Evolutionary conservation across 1,139 yeast genomes (phyloP).

Genomic region (Pichia sp.): DNA sequence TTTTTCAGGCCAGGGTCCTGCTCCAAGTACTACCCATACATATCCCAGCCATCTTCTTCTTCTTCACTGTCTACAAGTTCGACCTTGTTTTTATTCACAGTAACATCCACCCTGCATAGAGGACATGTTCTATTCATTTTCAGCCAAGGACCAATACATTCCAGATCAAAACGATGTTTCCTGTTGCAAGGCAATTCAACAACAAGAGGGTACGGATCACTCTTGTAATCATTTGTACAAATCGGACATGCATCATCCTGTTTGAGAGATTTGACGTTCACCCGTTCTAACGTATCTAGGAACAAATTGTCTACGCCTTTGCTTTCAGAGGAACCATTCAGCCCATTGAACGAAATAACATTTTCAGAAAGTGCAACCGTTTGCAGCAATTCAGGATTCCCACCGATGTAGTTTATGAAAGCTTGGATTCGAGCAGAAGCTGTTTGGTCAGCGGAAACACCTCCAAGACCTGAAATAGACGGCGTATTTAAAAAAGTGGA

Average conservation of each 20-base stretch:
- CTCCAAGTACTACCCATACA: constrained; percentile 19
- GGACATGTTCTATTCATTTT: constrained; percentile 79
- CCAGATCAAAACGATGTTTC: constrained; percentile 75
- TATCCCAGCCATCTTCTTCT: constrained; percentile 46
- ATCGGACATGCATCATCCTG: constrained; percentile 69
- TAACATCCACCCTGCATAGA: constrained; percentile 68
- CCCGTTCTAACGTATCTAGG: constrained; percentile 69
- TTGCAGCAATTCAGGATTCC: constrained; percentile 8
- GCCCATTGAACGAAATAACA: background rate
- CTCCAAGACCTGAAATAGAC: background rate
- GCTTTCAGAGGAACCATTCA: background rate
- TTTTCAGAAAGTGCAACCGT: background rate
- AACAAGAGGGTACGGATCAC: constrained; percentile 72
- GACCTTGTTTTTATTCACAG: constrained; percentile 25
- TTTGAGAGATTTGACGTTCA: constrained; percentile 42
- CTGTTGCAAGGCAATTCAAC: constrained; percentile 71
- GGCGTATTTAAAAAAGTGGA: background rate
- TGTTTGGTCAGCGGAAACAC: no score
- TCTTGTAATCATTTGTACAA: constrained; percentile 65
- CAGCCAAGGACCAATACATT: constrained; percentile 89
- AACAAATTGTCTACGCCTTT: constrained; percentile 61
- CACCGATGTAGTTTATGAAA: background rate
- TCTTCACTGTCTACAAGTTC: constrained; percentile 49
- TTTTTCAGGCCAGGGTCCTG: background rate
- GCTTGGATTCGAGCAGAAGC: background rate